phyloP scores from a whole-genome alignment of 495 filamentous ascomycete genomes.

The Lasiosphaeria miniovina region DNA sequence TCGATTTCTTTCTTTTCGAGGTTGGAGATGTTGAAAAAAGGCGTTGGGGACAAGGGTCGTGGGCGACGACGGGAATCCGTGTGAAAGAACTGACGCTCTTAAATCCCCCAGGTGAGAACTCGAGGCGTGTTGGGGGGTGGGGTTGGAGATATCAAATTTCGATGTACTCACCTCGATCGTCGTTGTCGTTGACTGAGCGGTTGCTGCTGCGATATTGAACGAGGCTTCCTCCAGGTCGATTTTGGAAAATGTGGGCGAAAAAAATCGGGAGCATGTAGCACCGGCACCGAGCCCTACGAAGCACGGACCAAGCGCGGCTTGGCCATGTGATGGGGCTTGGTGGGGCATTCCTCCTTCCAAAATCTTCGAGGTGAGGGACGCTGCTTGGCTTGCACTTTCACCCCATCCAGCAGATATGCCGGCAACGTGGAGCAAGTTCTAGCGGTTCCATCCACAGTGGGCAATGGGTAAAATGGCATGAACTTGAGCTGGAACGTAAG shows the following conservation, averaged over 20 bases:
- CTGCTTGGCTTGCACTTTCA: not conserved
- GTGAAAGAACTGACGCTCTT: not conserved
- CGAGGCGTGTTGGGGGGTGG: slow-evolving; percentile 9
- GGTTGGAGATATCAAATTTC: slow-evolving; percentile 1
- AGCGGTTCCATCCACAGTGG: too few relatives aligned
- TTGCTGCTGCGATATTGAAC: slow-evolving; percentile 12
- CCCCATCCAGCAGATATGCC: too few relatives aligned
- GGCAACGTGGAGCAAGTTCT: too few relatives aligned
- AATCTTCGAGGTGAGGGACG: not conserved
- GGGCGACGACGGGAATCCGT: not conserved
- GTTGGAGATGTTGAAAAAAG: not conserved
- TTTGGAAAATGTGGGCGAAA: slow-evolving; percentile 39
- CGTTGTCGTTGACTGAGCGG: slow-evolving; percentile 19
- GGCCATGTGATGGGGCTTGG: not conserved
- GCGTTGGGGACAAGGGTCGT: not conserved
- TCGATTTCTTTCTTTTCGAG: slow-evolving; percentile 2
- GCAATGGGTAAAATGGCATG: too few relatives aligned
- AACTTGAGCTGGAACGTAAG: too few relatives aligned
- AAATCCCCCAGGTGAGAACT: not conserved
- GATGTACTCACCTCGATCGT: slow-evolving; percentile 17
- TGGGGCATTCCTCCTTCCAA: not conserved
- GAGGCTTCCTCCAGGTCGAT: slow-evolving; percentile 10
- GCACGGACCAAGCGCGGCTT: not conserved
- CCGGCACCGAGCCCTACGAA: slow-evolving; percentile 22
- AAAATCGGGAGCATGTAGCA: slow-evolving; percentile 26